A percentile compares a stretch with the other conserved stretches of the same genome.
These are phyloP conservation scores for Silene coronaria DNA, from an alignment of 179 eudicot species.

Conservation along the genomic window DNA sequence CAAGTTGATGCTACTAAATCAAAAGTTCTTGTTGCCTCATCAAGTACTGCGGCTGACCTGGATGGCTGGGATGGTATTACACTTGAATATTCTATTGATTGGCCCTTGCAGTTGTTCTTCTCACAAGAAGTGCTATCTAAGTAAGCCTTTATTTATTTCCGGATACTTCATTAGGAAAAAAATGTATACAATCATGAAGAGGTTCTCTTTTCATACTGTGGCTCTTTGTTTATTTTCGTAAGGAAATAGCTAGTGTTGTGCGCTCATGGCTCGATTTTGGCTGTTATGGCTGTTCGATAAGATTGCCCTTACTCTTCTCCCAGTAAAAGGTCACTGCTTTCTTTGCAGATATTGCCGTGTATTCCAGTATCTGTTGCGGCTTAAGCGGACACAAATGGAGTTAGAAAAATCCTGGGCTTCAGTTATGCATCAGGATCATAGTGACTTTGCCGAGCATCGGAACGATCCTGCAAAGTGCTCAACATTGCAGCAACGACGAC, in stretches of 20 bases:
- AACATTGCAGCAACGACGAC: conserved; percentile 61
- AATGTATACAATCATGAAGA: conserved; percentile 1
- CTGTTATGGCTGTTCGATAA: neutral
- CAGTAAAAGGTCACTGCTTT: neutral
- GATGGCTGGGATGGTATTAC: conserved; percentile 98
- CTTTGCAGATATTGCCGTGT: conserved; percentile 70
- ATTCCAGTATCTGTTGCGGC: conserved; percentile 86
- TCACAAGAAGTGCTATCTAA: conserved; percentile 89
- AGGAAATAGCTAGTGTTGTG: neutral
- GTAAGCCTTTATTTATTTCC: conserved; percentile 39
- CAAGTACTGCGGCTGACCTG: conserved; percentile 48
- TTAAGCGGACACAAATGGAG: conserved; percentile 98
- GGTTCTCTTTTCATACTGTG: neutral
- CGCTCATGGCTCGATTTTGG: neutral
- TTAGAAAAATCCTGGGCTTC: conserved; percentile 98
- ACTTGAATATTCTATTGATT: conserved; percentile 89
- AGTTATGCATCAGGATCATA: conserved; percentile 93
- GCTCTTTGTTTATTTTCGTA: neutral
- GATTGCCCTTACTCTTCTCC: neutral
- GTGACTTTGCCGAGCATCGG: conserved; percentile 66
- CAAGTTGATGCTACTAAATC: conserved; percentile 55
- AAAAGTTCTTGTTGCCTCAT: conserved; percentile 41
- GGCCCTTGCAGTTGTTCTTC: conserved; percentile 94
- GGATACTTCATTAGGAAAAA: neutral
- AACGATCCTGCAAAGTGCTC: conserved; percentile 45